Percentiles rank a stretch among this genome's conserved stretches.
Evolutionary conservation across 805 yeast genomes (phyloP).

Genomic region (Barnettozyma salicaria): DNA sequence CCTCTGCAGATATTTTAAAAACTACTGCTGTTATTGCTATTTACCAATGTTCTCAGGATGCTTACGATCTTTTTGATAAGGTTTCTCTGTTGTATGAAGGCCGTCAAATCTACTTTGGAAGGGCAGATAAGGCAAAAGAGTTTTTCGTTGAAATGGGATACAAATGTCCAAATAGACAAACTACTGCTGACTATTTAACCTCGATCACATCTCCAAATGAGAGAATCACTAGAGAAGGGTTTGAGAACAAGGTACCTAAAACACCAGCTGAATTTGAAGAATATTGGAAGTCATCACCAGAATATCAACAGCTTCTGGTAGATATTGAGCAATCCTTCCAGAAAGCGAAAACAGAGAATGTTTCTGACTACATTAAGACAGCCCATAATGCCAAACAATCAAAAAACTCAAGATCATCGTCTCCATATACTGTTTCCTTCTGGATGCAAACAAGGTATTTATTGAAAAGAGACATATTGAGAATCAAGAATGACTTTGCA

Average conservation of each 20-base stretch:
- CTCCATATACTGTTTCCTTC: conserved; percentile 47
- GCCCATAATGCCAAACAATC: conserved; percentile 47
- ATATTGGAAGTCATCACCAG: conserved; percentile 49
- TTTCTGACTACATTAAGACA: conserved; percentile 27
- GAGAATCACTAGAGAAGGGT: conserved; percentile 43
- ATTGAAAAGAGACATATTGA: conserved; percentile 38
- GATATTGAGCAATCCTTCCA: conserved; percentile 33
- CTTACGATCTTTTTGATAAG: conserved; percentile 58
- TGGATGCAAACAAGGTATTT: conserved; percentile 43
- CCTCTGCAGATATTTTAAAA: conserved; percentile 40
- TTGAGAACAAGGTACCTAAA: conserved; percentile 47
- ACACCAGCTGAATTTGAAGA: conserved; percentile 57
- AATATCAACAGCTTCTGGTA: conserved; percentile 34
- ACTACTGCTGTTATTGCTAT: conserved; percentile 61
- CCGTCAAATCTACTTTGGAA: conserved; percentile 61
- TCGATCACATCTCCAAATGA: conserved; percentile 65
- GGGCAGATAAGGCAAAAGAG: conserved; percentile 43
- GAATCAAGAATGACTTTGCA: conserved; percentile 42
- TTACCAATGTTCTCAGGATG: conserved; percentile 63
- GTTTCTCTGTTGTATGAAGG: conserved; percentile 57
- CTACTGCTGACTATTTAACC: conserved; percentile 67
- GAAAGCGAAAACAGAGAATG: conserved; percentile 11
- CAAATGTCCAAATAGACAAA: conserved; percentile 55
- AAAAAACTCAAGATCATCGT: conserved; percentile 35
- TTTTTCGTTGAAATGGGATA: conserved; percentile 64